Evolutionary conservation across 495 filamentous ascomycete species (phyloP).

Genomic region (Penicillium malachiteum): DNA sequence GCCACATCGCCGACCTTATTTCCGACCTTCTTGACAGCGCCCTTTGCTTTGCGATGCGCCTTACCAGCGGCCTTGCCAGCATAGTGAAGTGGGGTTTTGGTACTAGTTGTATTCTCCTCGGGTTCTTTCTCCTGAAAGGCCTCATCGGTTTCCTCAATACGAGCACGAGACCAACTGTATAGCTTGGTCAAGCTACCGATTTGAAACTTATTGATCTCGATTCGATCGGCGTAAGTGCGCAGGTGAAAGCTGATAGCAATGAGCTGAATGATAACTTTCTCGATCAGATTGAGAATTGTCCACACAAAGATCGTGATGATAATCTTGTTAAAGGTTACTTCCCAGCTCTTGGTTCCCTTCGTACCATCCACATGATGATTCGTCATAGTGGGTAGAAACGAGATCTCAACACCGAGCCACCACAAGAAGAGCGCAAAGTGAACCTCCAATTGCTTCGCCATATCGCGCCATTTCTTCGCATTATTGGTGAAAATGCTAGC

Average conservation of each 20-base stretch:
- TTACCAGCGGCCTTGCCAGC: slow-evolving; percentile 64
- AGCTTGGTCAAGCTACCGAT: slow-evolving; percentile 78
- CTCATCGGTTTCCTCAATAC: slow-evolving; percentile 69
- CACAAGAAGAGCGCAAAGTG: slow-evolving; percentile 88
- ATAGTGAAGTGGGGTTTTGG: slow-evolving; percentile 68
- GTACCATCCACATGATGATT: slow-evolving; percentile 68
- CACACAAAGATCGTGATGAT: slow-evolving; percentile 81
- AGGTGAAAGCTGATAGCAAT: slow-evolving; percentile 92
- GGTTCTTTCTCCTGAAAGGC: slow-evolving; percentile 59
- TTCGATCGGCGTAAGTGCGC: slow-evolving; percentile 87
- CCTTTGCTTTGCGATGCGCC: slow-evolving; percentile 67
- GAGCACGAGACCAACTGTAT: slow-evolving; percentile 75
- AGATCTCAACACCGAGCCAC: slow-evolving; percentile 79
- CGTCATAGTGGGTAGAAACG: slow-evolving; percentile 58
- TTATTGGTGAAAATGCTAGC: slow-evolving; percentile 83
- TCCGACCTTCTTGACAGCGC: slow-evolving; percentile 74
- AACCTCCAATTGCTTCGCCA: slow-evolving; percentile 83
- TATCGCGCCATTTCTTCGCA: slow-evolving; percentile 89
- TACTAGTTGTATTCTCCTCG: slow-evolving; percentile 48
- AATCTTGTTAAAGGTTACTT: slow-evolving; percentile 79
- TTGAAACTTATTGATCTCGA: slow-evolving; percentile 90
- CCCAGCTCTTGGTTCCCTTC: slow-evolving; percentile 61
- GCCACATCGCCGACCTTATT: slow-evolving; percentile 85
- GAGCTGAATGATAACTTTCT: slow-evolving; percentile 93
- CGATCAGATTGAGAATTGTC: slow-evolving; percentile 75